Evolutionary conservation across 495 filamentous ascomycete species (phyloP).

Genomic region (Trichocladium uniseriatum): DNA sequence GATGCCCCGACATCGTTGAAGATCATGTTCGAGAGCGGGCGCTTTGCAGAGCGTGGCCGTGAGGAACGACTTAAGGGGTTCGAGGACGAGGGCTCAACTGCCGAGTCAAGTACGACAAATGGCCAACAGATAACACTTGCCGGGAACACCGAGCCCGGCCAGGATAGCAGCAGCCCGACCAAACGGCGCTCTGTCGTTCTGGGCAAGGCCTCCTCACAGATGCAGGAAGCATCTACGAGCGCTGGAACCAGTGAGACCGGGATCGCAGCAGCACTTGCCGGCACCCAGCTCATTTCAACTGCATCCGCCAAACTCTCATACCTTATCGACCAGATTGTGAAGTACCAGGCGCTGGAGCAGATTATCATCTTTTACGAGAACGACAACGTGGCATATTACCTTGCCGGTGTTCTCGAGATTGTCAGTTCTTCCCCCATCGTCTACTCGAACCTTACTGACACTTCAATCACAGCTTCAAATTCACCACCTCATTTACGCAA

Average conservation of each 20-base stretch:
- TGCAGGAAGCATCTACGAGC: not conserved
- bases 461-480: slow-evolving; percentile 44
- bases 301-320: slow-evolving; percentile 84
- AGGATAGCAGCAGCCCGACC: slow-evolving; percentile 20
- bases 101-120: not conserved
- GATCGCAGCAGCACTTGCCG: slow-evolving; percentile 43
- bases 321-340: slow-evolving; percentile 59
- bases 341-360: slow-evolving; percentile 63
- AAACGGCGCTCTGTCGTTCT: slow-evolving; percentile 21
- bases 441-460: slow-evolving; percentile 10
- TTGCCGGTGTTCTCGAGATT: slow-evolving; percentile 73
- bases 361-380: slow-evolving; percentile 91
- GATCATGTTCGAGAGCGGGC: slow-evolving; percentile 29
- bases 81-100: slow-evolving; percentile 5
- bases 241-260: slow-evolving; percentile 5
- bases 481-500: slow-evolving; percentile 75
- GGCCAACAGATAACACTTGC: slow-evolving; percentile 20
- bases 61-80: slow-evolving; percentile 25
- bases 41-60: slow-evolving; percentile 26
- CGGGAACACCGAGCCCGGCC: slow-evolving; percentile 30
- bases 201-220: slow-evolving; percentile 4
- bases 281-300: slow-evolving; percentile 63
- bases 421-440: slow-evolving; percentile 15
- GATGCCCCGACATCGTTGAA: slow-evolving; percentile 30
- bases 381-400: slow-evolving; percentile 72